Evolutionary conservation across 2,329 filamentous ascomycete genomes (phyloP).

Genomic region (Cladosporium sp.): DNA sequence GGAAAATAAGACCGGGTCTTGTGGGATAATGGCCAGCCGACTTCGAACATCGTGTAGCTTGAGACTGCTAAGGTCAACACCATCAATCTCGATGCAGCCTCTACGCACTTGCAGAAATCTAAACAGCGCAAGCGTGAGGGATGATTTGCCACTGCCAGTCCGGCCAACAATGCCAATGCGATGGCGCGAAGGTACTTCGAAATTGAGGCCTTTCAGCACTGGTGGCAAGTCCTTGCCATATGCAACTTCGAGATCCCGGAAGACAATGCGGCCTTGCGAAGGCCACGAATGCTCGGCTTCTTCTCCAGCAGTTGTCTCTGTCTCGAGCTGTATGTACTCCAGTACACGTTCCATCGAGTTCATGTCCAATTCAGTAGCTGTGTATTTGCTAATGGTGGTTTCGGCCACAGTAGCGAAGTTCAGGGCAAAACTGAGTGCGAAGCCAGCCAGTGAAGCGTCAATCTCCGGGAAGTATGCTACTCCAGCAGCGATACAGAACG

Average conservation of each 20-base stretch:
- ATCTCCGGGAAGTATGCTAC: conserved; percentile 82
- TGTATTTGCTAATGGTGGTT: not conserved
- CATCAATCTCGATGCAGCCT: not conserved
- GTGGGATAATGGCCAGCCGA: conserved; percentile 76
- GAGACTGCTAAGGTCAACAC: not conserved
- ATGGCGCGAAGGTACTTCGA: not conserved
- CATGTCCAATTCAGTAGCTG: not conserved
- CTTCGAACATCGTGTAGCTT: conserved; percentile 47
- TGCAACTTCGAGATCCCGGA: not conserved
- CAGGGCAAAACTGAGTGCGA: conserved; percentile 88
- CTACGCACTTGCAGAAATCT: not conserved
- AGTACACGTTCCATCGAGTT: not conserved
- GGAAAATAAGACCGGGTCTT: conserved; percentile 80
- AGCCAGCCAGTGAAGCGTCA: conserved; percentile 82
- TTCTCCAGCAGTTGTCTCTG: not conserved
- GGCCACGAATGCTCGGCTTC: not conserved
- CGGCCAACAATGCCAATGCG: not conserved
- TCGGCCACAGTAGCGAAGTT: conserved; percentile 75
- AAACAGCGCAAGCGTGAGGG: not conserved
- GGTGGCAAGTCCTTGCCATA: not conserved
- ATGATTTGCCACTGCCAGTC: not conserved
- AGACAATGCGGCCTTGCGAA: not conserved
- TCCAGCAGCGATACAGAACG: conserved; percentile 67
- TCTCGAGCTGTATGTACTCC: not conserved
- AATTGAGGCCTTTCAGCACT: not conserved